Evolutionary conservation across 2,329 filamentous ascomycete genomes (phyloP).

Genomic region (Zymoseptoria passerinii): DNA sequence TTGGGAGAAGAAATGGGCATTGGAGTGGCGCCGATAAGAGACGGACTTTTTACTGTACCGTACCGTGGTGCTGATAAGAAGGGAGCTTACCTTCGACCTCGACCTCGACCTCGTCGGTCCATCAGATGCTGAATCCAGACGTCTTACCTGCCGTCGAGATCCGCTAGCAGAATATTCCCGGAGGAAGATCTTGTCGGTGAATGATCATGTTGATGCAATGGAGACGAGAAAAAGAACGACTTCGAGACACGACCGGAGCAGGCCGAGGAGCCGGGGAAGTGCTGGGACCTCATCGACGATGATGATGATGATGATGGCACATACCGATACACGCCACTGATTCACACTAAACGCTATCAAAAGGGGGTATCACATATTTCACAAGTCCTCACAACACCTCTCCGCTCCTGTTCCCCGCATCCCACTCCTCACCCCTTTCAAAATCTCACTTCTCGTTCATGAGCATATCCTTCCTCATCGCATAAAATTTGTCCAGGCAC

Average conservation of each 20-base stretch:
- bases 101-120: not conserved
- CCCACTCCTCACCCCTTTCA: not conserved
- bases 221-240: not conserved
- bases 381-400: not conserved
- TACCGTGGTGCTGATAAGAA: not conserved
- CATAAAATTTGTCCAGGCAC: conserved; percentile 75
- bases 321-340: too few relatives aligned
- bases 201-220: not conserved
- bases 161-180: not conserved
- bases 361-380: not conserved
- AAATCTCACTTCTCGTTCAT: not conserved
- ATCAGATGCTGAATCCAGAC: not conserved
- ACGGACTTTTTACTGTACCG: not conserved
- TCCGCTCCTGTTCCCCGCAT: not conserved
- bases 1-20: not conserved
- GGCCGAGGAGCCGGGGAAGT: not conserved
- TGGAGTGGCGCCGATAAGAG: not conserved
- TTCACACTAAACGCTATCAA: not conserved
- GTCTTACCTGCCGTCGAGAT: not conserved
- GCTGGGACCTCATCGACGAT: too few relatives aligned
- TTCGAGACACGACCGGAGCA: not conserved
- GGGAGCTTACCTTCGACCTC: not conserved
- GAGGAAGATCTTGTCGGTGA: not conserved
- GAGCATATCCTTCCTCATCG: conserved; percentile 44
- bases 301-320: too few relatives aligned